These are phyloP conservation scores for Neurospora sp. DNA, from an alignment of 495 filamentous ascomycete genomes.

Conservation along the genomic window DNA sequence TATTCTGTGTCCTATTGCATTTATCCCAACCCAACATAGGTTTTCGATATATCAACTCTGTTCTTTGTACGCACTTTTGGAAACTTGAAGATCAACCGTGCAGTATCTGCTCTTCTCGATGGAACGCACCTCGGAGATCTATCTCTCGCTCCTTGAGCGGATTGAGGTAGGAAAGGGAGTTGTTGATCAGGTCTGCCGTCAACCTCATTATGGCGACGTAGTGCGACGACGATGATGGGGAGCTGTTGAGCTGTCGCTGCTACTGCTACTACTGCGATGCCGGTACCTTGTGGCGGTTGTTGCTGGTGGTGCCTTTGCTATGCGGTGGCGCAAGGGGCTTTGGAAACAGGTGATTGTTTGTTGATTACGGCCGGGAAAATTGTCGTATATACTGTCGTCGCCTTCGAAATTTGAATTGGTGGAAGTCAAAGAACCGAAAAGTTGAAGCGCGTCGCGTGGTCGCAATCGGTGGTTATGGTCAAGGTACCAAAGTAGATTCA, in stretches of 20 bases:
- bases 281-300: not conserved
- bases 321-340: not conserved
- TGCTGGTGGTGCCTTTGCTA: not conserved
- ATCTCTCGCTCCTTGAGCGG: conserved; percentile 96
- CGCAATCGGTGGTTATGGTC: not conserved
- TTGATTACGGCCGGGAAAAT: not conserved
- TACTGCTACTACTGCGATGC: not conserved
- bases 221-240: not conserved
- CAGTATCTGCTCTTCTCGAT: conserved; percentile 97
- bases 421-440: not conserved
- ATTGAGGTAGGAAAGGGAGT: conserved; percentile 93
- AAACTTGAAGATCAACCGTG: conserved; percentile 43
- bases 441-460: not conserved
- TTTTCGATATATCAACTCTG: conserved; percentile 65
- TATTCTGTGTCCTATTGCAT: conserved; percentile 85
- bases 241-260: not conserved
- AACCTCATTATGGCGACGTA: conserved; percentile 60
- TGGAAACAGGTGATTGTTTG: no score
- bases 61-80: conserved; percentile 29
- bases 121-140: conserved; percentile 95
- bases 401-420: not conserved
- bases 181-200: conserved; percentile 84
- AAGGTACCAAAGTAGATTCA: not conserved
- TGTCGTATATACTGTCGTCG: not conserved
- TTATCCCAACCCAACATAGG: conserved; percentile 15